Base-by-base conservation (phyloP, 164 flowering plant genomes). In the Magnolia changhungtana region DNA sequence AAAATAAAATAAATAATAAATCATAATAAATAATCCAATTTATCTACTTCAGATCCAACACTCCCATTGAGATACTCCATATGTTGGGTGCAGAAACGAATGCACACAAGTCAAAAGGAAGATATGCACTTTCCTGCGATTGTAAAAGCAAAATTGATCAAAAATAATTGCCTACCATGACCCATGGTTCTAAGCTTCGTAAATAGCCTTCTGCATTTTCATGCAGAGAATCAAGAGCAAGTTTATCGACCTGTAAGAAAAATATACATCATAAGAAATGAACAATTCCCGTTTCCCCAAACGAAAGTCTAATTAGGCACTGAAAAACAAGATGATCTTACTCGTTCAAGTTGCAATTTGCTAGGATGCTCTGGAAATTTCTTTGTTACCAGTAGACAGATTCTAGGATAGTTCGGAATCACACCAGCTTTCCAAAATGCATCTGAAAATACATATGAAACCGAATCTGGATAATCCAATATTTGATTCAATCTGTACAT, bases 291-390 rank as follows among this genome's bases (percentile, higher is more conserved):
- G 14, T 52, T 55, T 63, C 3, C 1, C 55, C 29, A 10, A 6
- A 61, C 29, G 63, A 73, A 67, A 55, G 3, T 24, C 65, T 16
- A 50, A 72, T 21, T 13, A 0, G 49, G 61, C n/a, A 70, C 7
- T 23, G 6, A 16, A 65, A 59, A 27, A 55, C 24, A 72, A 66
- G 0, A 10, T 18, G 64, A 14, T 65, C 91, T 85, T 87, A 95
- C 99, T 63, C 92, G 88, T 65, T 96, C 99, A 70, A 96, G 92
- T 79, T 90, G 98, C 73, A 92, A 80, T 82, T 88, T 96, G 84
- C 90, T 89, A 63, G 84, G 90, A 81, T 96, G 98, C 75, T 94
- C 99, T 0, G 99, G 99, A 77, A 96, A 96, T 84, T 91, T 94
- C 87, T 88, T 94, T 0, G 96, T 84, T 14, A 96, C 84, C 77